Conservation (phyloP, 2,329 filamentous ascomycete genomes). For the Monosporascus sp. region DNA sequence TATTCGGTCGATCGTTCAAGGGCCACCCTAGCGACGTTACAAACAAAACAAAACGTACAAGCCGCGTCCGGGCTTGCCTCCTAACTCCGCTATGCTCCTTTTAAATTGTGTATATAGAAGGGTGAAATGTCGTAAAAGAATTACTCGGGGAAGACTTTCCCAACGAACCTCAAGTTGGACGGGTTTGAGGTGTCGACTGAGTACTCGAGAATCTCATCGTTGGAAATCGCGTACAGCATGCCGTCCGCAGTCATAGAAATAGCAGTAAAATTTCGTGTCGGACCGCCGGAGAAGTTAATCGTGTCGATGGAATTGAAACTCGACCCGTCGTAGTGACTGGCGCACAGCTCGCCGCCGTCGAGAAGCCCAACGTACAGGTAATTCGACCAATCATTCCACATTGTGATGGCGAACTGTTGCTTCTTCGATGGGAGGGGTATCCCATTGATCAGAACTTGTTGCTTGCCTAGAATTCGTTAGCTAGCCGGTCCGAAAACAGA, state of each 20-base stretch:
- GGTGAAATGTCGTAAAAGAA: background rate
- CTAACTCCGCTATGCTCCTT: background rate
- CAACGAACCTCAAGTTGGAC: slow-evolving; percentile 19
- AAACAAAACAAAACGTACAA: background rate
- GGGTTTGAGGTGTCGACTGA: slow-evolving; percentile 15
- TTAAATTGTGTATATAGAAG: background rate
- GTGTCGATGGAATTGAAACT: slow-evolving; percentile 10
- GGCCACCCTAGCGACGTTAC: no score
- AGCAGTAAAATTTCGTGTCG: slow-evolving; percentile 16
- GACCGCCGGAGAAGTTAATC: slow-evolving; percentile 18
- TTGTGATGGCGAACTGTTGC: slow-evolving; percentile 17
- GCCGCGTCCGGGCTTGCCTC: background rate
- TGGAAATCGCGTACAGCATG: slow-evolving; percentile 22
- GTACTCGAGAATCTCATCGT: slow-evolving; percentile 19
- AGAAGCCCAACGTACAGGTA: slow-evolving; percentile 16
- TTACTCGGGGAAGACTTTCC: slow-evolving; percentile 15
- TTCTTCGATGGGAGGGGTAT: slow-evolving; percentile 10
- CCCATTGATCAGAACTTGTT: slow-evolving; percentile 7
- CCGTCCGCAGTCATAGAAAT: slow-evolving; percentile 20
- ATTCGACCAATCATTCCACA: slow-evolving; percentile 17
- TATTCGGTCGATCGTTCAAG: no score
- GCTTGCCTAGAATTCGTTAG: background rate
- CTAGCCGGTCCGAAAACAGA: background rate
- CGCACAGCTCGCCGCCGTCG: slow-evolving; percentile 6
- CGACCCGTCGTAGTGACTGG: slow-evolving; percentile 11